phyloP scores from a whole-genome alignment of 192 early-diverging fungal genomes.

The Phlyctochytrium bullatum region DNA sequence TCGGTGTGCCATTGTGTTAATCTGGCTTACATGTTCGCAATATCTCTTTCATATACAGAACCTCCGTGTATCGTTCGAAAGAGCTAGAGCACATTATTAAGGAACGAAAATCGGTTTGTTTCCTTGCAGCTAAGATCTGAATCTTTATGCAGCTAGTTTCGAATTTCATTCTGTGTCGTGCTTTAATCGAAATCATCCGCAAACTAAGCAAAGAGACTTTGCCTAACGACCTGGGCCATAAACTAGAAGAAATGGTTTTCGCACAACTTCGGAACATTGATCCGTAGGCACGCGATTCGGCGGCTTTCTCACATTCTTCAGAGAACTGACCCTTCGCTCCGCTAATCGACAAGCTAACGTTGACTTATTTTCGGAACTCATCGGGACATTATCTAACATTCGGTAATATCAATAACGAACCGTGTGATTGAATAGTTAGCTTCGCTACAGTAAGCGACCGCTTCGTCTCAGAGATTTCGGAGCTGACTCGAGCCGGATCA shows the following conservation, averaged over 20 bases:
- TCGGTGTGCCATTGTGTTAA: too few species aligned
- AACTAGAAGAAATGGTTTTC: slow-evolving; percentile 93
- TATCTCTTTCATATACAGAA: too few species aligned
- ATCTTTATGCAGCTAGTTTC: slow-evolving; percentile 33
- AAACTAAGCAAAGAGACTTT: slow-evolving; percentile 69
- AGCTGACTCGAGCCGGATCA: slow-evolving; percentile 30
- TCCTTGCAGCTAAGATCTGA: not conserved
- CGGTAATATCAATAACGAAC: slow-evolving; percentile 30
- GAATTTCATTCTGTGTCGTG: slow-evolving; percentile 80
- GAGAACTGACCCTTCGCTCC: slow-evolving; percentile 47
- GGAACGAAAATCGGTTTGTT: slow-evolving; percentile 59
- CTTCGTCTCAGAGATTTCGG: slow-evolving; percentile 80
- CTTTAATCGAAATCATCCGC: slow-evolving; percentile 80
- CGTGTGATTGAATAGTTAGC: slow-evolving; percentile 17
- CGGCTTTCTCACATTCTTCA: slow-evolving; percentile 15
- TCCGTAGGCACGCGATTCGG: slow-evolving; percentile 60
- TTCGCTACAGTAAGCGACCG: slow-evolving; percentile 93
- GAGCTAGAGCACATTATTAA: slow-evolving; percentile 59
- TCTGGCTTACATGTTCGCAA: too few species aligned
- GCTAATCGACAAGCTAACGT: slow-evolving; percentile 83
- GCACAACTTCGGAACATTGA: slow-evolving; percentile 82
- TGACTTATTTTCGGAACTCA: slow-evolving; percentile 88
- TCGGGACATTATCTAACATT: slow-evolving; percentile 85
- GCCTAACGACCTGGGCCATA: slow-evolving; percentile 77
- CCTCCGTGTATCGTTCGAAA: slow-evolving; percentile 23